Conservation (phyloP, 2,329 filamentous ascomycete genomes). For the Trematosphaeria pertusa region DNA sequence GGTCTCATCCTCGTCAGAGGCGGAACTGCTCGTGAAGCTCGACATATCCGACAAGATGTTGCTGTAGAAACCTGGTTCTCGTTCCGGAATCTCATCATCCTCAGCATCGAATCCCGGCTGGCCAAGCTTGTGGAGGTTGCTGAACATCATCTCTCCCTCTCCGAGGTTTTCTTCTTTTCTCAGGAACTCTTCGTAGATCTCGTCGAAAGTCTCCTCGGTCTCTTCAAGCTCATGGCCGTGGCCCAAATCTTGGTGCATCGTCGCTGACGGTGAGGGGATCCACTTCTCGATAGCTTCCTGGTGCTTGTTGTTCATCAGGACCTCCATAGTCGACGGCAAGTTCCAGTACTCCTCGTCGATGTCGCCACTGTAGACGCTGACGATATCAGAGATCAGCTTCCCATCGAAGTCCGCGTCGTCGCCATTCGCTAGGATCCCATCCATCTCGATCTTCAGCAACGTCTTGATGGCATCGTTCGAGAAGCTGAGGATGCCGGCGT, state of each 20-base stretch:
- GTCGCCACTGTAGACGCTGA: slow-evolving; percentile 67
- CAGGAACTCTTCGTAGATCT: background rate
- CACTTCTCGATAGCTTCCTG: background rate
- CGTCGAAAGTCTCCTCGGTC: background rate
- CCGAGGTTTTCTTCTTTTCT: background rate
- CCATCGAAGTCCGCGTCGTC: background rate
- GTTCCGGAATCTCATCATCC: background rate
- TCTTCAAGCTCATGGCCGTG: background rate
- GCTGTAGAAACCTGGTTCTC: background rate
- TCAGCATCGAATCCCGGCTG: background rate
- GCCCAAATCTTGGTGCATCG: background rate
- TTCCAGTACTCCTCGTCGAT: background rate
- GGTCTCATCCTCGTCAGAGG: background rate
- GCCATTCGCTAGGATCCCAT: background rate
- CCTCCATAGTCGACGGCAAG: background rate
- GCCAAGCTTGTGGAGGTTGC: background rate
- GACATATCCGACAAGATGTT: background rate
- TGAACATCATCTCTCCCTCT: background rate
- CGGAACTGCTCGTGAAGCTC: background rate
- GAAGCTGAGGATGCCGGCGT: background rate
- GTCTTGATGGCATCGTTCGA: background rate
- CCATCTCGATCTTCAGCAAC: background rate
- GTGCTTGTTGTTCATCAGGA: background rate
- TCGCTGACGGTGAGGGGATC: background rate
- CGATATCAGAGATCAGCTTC: background rate